Evolutionary conservation across 1,139 yeast species (phyloP).

Genomic region (Pichia sp.): DNA sequence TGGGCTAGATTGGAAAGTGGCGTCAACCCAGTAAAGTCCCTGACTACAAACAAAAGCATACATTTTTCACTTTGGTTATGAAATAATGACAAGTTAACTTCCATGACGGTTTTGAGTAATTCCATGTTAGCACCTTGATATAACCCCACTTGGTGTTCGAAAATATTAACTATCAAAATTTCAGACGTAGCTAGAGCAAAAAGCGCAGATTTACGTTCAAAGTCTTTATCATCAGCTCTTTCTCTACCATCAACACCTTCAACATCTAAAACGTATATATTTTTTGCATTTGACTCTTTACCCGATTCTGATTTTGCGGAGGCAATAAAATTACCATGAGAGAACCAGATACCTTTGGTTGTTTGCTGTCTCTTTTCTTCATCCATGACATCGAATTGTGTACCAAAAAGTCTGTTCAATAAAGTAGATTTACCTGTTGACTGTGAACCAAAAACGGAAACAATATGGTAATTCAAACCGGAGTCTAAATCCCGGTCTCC

Average conservation of each 20-base stretch:
- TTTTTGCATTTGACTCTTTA: conserved; percentile 20
- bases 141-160: conserved; percentile 96
- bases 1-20: conserved; percentile 65
- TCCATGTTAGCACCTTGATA: conserved; percentile 99
- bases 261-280: conserved; percentile 84
- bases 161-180: conserved; percentile 80
- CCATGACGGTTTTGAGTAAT: conserved; percentile 86
- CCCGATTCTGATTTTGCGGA: conserved; percentile 11
- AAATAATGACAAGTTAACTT: conserved; percentile 82
- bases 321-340: conserved; percentile 40
- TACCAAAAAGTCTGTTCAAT: conserved; percentile 75
- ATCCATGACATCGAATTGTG: conserved; percentile 89
- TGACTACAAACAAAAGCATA: conserved; percentile 73
- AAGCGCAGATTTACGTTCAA: conserved; percentile 91
- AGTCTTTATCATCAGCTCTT: conserved; percentile 97
- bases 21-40: conserved; percentile 88
- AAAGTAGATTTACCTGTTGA: conserved; percentile 94
- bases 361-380: conserved; percentile 76
- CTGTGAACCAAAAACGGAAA: conserved; percentile 95
- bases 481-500: conserved; percentile 30
- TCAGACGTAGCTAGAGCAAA: conserved; percentile 93
- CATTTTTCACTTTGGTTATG: conserved; percentile 56
- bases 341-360: conserved; percentile 93
- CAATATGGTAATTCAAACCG: conserved; percentile 78
- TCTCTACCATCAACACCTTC: conserved; percentile 99